These are phyloP conservation scores for Brettanomyces bruxellensis DNA, from an alignment of 805 yeast genomes.

Conservation along the genomic window DNA sequence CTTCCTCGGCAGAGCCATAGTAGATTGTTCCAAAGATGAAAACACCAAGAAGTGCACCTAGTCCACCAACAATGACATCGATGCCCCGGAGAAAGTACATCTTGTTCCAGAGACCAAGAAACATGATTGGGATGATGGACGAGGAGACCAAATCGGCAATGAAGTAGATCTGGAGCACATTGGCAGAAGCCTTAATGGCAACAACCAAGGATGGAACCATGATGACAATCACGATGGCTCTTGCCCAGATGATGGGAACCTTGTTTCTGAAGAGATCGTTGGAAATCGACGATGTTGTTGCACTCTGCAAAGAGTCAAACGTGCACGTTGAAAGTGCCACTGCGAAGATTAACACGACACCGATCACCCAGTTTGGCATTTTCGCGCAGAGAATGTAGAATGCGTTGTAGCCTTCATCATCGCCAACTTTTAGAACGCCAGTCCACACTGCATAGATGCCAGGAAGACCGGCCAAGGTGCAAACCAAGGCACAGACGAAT, in stretches of 20 bases:
- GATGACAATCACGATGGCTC: slow-evolving; percentile 61
- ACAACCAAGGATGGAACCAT: slow-evolving; percentile 86
- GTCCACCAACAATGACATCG: slow-evolving; percentile 76
- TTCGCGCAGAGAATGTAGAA: slow-evolving; percentile 61
- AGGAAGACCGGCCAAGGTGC: slow-evolving; percentile 68
- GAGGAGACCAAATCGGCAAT: slow-evolving; percentile 88
- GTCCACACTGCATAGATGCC: slow-evolving; percentile 92
- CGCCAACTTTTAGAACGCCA: slow-evolving; percentile 47
- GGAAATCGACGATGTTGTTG: slow-evolving; percentile 79
- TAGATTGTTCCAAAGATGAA: slow-evolving; percentile 80
- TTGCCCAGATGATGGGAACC: slow-evolving; percentile 53
- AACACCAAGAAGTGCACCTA: slow-evolving; percentile 73
- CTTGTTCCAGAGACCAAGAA: slow-evolving; percentile 62
- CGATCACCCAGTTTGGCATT: slow-evolving; percentile 82
- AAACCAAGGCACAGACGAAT: slow-evolving; percentile 50
- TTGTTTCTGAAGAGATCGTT: slow-evolving; percentile 85
- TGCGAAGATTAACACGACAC: slow-evolving; percentile 68
- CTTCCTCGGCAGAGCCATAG: slow-evolving; percentile 62
- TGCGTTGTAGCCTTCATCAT: slow-evolving; percentile 54
- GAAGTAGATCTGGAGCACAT: slow-evolving; percentile 76
- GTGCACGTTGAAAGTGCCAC: slow-evolving; percentile 78
- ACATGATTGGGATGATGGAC: slow-evolving; percentile 74
- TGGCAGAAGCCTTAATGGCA: slow-evolving; percentile 72
- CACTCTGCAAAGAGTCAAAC: slow-evolving; percentile 82
- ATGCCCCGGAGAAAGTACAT: slow-evolving; percentile 68